phyloP scores from a whole-genome alignment of 1,139 yeast genomes.

The Scheffersomyces illinoinensis region DNA sequence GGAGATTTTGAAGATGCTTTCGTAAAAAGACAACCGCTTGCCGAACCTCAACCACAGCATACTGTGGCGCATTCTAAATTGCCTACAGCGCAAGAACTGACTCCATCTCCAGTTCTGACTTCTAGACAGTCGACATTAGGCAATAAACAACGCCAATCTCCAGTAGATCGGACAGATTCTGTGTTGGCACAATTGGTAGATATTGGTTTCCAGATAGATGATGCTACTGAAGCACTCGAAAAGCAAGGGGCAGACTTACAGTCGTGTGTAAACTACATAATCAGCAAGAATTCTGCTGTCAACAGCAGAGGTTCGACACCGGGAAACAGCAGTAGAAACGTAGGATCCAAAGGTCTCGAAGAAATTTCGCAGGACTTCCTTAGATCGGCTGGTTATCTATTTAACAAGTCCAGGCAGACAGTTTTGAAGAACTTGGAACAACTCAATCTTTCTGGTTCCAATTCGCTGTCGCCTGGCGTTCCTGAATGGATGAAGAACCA shows the following conservation, averaged over 20 bases:
- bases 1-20: slow-evolving; percentile 47
- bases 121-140: not conserved
- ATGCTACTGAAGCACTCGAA: slow-evolving; percentile 61
- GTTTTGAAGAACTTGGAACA: slow-evolving; percentile 66
- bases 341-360: not conserved
- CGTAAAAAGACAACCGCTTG: not conserved
- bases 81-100: not conserved
- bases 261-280: slow-evolving; percentile 66
- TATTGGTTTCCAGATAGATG: slow-evolving; percentile 72
- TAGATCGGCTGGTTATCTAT: slow-evolving; percentile 61
- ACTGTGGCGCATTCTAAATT: not conserved
- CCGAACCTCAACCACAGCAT: not conserved
- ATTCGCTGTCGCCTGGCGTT: slow-evolving; percentile 25
- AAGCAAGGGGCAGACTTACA: slow-evolving; percentile 61
- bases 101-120: slow-evolving; percentile 2
- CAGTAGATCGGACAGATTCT: slow-evolving; percentile 38
- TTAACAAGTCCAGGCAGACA: slow-evolving; percentile 61
- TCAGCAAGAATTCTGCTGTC: slow-evolving; percentile 34
- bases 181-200: slow-evolving; percentile 72
- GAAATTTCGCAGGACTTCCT: slow-evolving; percentile 66
- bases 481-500: slow-evolving; percentile 84
- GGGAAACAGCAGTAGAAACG: not conserved
- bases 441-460: slow-evolving; percentile 39
- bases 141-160: not conserved
- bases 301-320: not conserved